Conservation (phyloP, 2,329 filamentous ascomycete species). For the Ascochyta koolunga region DNA sequence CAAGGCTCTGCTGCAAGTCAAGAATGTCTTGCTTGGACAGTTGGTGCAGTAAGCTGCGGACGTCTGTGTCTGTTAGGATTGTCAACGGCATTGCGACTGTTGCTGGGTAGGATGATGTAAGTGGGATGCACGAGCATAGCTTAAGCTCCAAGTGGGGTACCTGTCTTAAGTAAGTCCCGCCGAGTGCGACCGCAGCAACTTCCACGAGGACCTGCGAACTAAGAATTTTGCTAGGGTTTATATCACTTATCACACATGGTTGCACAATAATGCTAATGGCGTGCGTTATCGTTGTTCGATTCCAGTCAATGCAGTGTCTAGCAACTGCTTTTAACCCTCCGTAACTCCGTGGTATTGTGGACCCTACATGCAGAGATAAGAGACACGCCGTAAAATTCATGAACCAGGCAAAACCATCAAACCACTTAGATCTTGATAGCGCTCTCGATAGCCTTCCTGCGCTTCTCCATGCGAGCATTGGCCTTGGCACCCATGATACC, state of each 20-base stretch:
- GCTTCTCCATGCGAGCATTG: constrained; percentile 77
- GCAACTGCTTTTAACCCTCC: constrained; percentile 47
- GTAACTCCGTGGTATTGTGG: constrained; percentile 48
- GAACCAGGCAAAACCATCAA: constrained; percentile 33
- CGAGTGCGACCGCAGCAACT: not conserved
- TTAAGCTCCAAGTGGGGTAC: constrained; percentile 6
- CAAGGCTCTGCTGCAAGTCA: constrained; percentile 63
- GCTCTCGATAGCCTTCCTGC: constrained; percentile 89
- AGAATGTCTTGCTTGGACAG: constrained; percentile 63
- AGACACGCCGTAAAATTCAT: constrained; percentile 47
- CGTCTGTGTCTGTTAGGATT: constrained; percentile 62
- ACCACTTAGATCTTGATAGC: constrained; percentile 93
- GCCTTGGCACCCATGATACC: constrained; percentile 99
- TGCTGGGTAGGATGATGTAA: constrained; percentile 10
- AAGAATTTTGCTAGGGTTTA: constrained; percentile 12
- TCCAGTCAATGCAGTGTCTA: constrained; percentile 43
- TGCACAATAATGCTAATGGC: constrained; percentile 33
- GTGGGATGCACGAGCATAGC: constrained; percentile 2
- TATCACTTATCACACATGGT: constrained; percentile 27
- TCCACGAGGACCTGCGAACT: not conserved
- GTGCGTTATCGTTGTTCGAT: constrained; percentile 44
- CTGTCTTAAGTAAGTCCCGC: not conserved
- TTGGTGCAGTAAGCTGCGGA: constrained; percentile 61
- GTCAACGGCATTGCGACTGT: constrained; percentile 61
- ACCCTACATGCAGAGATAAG: constrained; percentile 49